A percentile compares a stretch with the other conserved stretches of the same genome.
Conservation (phyloP, 2,329 filamentous ascomycete species). For the Claviceps sp. region DNA sequence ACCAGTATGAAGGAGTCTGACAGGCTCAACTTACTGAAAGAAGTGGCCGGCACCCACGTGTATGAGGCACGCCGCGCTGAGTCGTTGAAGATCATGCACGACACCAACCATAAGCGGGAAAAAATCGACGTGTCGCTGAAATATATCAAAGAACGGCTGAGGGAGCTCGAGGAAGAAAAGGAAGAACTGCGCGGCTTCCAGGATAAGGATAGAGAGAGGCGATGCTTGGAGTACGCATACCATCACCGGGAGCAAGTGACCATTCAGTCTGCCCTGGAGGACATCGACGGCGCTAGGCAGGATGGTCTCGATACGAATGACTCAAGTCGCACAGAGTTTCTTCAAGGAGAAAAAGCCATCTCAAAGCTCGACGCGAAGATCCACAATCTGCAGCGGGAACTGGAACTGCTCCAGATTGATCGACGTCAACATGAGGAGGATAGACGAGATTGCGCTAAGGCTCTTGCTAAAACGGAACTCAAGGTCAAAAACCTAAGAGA, state of each 20-base stretch:
- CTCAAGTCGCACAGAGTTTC: slow-evolving; percentile 61
- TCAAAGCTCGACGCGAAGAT: slow-evolving; percentile 66
- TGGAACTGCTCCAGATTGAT: slow-evolving; percentile 75
- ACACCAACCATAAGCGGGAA: slow-evolving; percentile 84
- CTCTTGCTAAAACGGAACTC: slow-evolving; percentile 74
- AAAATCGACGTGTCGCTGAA: slow-evolving; percentile 90
- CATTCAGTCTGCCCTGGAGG: slow-evolving; percentile 63
- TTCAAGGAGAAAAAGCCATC: slow-evolving; percentile 67
- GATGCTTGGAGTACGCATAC: slow-evolving; percentile 89
- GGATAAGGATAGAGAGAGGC: slow-evolving; percentile 82
- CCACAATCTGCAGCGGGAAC: slow-evolving; percentile 63
- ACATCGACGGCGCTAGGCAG: slow-evolving; percentile 68
- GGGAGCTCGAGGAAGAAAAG: slow-evolving; percentile 91
- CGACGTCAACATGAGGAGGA: slow-evolving; percentile 82
- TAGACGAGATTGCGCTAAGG: slow-evolving; percentile 65
- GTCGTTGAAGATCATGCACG: slow-evolving; percentile 90
- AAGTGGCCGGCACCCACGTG: slow-evolving; percentile 95
- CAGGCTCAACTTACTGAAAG: slow-evolving; percentile 78
- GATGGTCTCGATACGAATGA: slow-evolving; percentile 77
- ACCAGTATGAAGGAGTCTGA: slow-evolving; percentile 99
- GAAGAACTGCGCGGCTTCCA: slow-evolving; percentile 89
- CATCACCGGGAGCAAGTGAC: slow-evolving; percentile 80
- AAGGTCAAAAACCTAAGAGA: slow-evolving; percentile 73
- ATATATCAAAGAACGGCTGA: slow-evolving; percentile 81
- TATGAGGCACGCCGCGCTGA: slow-evolving; percentile 88